phyloP scores from a whole-genome alignment of 352 stramenopile species.

The Thraustochytrium sp. region DNA sequence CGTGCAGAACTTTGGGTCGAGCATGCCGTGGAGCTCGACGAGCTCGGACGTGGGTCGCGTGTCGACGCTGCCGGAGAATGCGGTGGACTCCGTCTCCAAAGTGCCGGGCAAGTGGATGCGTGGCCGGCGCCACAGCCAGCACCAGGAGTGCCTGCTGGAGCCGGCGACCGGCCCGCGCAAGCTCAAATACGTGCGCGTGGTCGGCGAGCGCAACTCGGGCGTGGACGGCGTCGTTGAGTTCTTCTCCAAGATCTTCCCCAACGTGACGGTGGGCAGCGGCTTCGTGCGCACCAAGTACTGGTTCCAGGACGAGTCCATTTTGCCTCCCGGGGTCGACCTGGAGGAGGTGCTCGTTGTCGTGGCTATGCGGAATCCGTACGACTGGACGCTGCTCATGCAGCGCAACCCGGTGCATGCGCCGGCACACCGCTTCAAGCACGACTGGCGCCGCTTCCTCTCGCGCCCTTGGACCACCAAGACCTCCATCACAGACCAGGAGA shows the following conservation, averaged over 20 bases:
- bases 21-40: neutral
- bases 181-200: conserved; percentile 31
- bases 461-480: neutral
- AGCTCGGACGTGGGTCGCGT: neutral
- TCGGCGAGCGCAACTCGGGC: conserved; percentile 33
- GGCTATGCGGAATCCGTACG: conserved; percentile 35
- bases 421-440: conserved; percentile 5
- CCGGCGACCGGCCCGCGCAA: neutral
- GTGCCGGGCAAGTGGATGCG: neutral
- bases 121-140: neutral
- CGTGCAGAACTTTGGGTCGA: neutral
- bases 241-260: conserved; percentile 35
- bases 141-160: neutral
- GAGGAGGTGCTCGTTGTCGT: conserved; percentile 35
- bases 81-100: neutral
- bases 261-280: conserved; percentile 13
- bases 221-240: conserved; percentile 26
- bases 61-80: neutral
- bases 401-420: conserved; percentile 23
- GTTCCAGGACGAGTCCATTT: conserved; percentile 6
- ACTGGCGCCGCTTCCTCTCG: conserved; percentile 21
- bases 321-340: neutral
- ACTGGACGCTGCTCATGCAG: neutral
- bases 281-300: conserved; percentile 37
- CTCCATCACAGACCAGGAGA: conserved; percentile 42